These are phyloP conservation scores for Naganishia sp. DNA, from an alignment of 1,284 basidiomycete genomes.

Conservation along the genomic window DNA sequence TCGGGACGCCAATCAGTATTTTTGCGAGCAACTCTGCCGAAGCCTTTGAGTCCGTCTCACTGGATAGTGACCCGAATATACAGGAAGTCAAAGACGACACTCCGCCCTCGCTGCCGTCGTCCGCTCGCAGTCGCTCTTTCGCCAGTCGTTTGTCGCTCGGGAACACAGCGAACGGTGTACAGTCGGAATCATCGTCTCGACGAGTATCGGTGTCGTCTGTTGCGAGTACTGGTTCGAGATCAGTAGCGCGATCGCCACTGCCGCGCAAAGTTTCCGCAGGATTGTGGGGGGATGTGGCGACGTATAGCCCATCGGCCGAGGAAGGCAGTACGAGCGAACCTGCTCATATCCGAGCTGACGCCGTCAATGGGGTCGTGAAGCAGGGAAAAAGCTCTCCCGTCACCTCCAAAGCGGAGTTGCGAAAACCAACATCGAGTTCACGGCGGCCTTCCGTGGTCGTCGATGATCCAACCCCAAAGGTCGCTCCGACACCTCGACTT, in stretches of 20 bases:
- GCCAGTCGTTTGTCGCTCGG: conserved; percentile 1
- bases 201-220: conserved; percentile 11
- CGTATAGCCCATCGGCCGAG: neutral
- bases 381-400: no score
- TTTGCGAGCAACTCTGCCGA: neutral
- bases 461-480: neutral
- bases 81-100: neutral
- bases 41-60: conserved; percentile 18
- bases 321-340: no score
- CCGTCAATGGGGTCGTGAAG: neutral
- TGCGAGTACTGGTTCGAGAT: neutral
- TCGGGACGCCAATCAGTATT: neutral
- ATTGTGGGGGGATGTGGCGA: conserved; percentile 10
- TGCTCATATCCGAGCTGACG: neutral
- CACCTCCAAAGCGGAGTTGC: neutral
- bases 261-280: conserved; percentile 12
- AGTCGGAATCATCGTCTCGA: neutral
- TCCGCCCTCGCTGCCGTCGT: conserved; percentile 1
- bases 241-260: neutral
- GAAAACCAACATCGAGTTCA: conserved; percentile 1
- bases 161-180: neutral
- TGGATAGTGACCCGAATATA: conserved; percentile 8
- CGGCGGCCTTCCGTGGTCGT: conserved; percentile 1
- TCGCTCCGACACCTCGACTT: conserved; percentile 7
- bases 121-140: conserved; percentile 6